Base-by-base conservation (phyloP, 2,329 filamentous ascomycete species). In the Hysterium pulicare region DNA sequence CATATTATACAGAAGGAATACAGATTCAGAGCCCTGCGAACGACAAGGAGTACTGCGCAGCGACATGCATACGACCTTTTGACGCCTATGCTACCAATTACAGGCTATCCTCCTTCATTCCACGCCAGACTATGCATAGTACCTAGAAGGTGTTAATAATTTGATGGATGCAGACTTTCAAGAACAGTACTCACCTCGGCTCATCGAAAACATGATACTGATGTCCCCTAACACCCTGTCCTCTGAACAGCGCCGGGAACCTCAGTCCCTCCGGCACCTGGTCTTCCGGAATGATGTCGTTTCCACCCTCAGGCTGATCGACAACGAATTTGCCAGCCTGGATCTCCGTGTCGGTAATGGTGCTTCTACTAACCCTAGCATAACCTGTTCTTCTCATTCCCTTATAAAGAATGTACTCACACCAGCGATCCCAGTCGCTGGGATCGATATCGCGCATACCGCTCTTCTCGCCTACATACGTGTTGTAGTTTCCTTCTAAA, bases 371-470 rank as follows among this genome's bases (percentile, higher is more conserved):
- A 40, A 98, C 84, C 41, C 93, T 77, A 3, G 93, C 93, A 64
- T 98, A 98, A 1, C 89, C 91, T 0, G 86, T 84, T 48, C 91
- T 79, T 68, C 83, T 84, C 48, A 98, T 71, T 10, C 83, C 83
- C 75, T 96, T 96, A 76, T 89, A 98, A 20, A 98, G 73, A 52
- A 98, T 96, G 68, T 98, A 98, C 73, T 98, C 91, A 73, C 93
- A 98, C 93, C 93, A 98, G 42, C 93, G 77, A 67, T 98, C 93
- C 90, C 90, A 95, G 65, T 98, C 93, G 3, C 76, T 83, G 0
- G 84, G 80, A 60, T 98, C 93, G 38, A 98, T 93, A 60, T 98
- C 93, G 59, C 87, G 83, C 93, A 98, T 98, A 8, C 90, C 88
- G 45, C 87, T 95, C 44, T 74, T 73, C 40, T 89, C 78, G 43